These are phyloP conservation scores for Olyra latifolia DNA, from an alignment of 176 grass and related monocot species.

Conservation along the genomic window DNA sequence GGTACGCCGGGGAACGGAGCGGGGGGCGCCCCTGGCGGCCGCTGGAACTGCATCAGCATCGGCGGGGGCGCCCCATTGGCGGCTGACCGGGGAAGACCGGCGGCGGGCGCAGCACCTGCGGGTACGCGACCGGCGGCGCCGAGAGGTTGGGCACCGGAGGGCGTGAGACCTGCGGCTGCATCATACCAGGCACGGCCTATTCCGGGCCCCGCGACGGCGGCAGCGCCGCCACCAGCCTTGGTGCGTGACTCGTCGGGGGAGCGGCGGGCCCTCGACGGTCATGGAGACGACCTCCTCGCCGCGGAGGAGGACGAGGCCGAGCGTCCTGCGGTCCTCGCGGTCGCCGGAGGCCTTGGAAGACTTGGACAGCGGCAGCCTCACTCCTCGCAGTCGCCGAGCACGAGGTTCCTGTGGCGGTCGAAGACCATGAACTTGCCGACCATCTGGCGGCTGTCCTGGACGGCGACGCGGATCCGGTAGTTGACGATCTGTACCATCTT, in stretches of 20 bases:
- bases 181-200: slow-evolving; percentile 73
- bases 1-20: background rate
- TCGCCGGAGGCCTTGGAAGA: slow-evolving; percentile 30
- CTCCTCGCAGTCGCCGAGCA: slow-evolving; percentile 66
- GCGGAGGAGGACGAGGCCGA: slow-evolving; percentile 52
- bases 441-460: slow-evolving; percentile 61
- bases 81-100: slow-evolving; percentile 47
- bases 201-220: slow-evolving; percentile 37
- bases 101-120: slow-evolving; percentile 77
- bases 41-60: slow-evolving; percentile 62
- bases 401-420: slow-evolving; percentile 67
- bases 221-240: slow-evolving; percentile 36
- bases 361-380: slow-evolving; percentile 42
- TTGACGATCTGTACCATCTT: slow-evolving; percentile 63
- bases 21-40: slow-evolving; percentile 57
- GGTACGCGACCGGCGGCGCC: slow-evolving; percentile 68
- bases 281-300: slow-evolving; percentile 59
- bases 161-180: slow-evolving; percentile 96
- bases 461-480: slow-evolving; percentile 56
- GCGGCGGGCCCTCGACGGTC: slow-evolving; percentile 53
- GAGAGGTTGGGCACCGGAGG: slow-evolving; percentile 82
- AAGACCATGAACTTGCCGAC: slow-evolving; percentile 67
- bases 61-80: no score
- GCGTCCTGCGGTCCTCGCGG: slow-evolving; percentile 49
- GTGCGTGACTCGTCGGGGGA: slow-evolving; percentile 50